Evolutionary conservation across 345 rosid species (phyloP), one percentile per base, ranked within the genome.

Genomic region (Punica granatum): DNA sequence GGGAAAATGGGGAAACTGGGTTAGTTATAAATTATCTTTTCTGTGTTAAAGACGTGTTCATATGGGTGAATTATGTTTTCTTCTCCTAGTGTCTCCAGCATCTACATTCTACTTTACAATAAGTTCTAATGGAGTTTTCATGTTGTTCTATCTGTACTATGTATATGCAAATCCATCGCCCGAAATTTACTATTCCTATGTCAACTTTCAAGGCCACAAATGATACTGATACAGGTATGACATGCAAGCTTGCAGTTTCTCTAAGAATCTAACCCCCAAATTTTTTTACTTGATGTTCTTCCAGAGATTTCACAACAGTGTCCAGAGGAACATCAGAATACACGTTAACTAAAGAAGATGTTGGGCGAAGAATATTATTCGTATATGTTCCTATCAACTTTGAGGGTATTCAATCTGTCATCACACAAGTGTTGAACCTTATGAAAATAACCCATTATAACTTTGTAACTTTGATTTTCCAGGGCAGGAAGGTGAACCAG

Each of bases 401-500:
- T 73, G 97, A 93, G 86, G 98, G 98, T 93, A 70, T 74, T 78
- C 71, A 60, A 49, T 67, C 28, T 74, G 64, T 63, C 70, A 25
- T 66, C 26, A 36, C 25, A 63, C 67, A 43, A 44, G 43, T 39
- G 60, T 67, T 77, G 54, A 36, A 66, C 56, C 62, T n/a, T 53
- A n/a, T 74, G 34, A 16, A 13, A 23, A 39, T 66, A 54, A 56
- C 23, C 34, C 10, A 3, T 61, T 26, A 60, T 75, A 23, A 43
- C 65, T 19, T 63, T 49, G 42, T 77, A 54, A 70, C 31, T 34
- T 43, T 15, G 36, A 33, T 58, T 70, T 81, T 85, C 66, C 94
- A 93, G 98, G 98, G 49, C 85, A 87, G 69, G 97, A 89, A 77
- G 98, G 98, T 54, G 86, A 87, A 79, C 79, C 92, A 25, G 68